A percentile compares a stretch with the other conserved stretches of the same genome.
phyloP scores from a whole-genome alignment of 805 yeast genomes.

The Barnettozyma pratensis region DNA sequence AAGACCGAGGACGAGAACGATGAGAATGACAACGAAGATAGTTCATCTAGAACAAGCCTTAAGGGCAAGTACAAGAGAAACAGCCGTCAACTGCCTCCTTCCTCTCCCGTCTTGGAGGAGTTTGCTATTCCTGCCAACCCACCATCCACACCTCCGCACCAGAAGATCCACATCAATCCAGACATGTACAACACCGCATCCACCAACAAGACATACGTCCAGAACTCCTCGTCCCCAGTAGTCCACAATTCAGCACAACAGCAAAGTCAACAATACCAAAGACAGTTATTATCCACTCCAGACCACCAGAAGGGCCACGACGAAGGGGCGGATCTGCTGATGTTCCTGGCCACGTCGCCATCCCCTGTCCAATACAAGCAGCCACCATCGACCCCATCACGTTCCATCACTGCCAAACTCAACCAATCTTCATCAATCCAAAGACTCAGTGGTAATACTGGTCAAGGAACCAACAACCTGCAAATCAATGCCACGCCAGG shows the following conservation, averaged over 20 bases:
- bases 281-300: slow-evolving; percentile 19
- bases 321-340: slow-evolving; percentile 78
- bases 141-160: slow-evolving; percentile 25
- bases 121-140: slow-evolving; percentile 16
- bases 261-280: slow-evolving; percentile 9
- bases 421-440: slow-evolving; percentile 14
- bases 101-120: slow-evolving; percentile 24
- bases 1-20: slow-evolving; percentile 22
- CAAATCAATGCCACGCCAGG: slow-evolving; percentile 17
- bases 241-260: not conserved
- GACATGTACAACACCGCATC: slow-evolving; percentile 24
- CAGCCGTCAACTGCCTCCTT: slow-evolving; percentile 19
- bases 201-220: slow-evolving; percentile 23
- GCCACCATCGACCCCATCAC: slow-evolving; percentile 22
- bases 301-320: slow-evolving; percentile 23
- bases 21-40: not conserved
- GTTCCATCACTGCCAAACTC: slow-evolving; percentile 4
- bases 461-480: not conserved
- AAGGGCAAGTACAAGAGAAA: not conserved
- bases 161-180: slow-evolving; percentile 17
- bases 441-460: slow-evolving; percentile 5
- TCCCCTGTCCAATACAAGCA: slow-evolving; percentile 38
- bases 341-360: slow-evolving; percentile 83
- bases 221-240: slow-evolving; percentile 19
- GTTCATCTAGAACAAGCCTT: not conserved